Evolutionary conservation across 108 stramenopile species (phyloP).

Genomic region (Epipyxis sp.): DNA sequence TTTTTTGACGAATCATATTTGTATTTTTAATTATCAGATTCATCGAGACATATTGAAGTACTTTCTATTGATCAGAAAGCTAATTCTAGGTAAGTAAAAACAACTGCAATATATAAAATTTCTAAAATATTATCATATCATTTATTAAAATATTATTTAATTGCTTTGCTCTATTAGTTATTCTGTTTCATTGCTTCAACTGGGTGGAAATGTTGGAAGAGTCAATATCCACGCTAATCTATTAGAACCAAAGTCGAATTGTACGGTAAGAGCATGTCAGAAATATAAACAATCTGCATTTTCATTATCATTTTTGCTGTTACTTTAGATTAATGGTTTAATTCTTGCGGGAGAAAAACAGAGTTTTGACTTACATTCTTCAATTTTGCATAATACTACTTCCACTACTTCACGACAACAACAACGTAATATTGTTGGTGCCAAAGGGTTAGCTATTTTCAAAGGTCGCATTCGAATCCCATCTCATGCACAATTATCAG

Average conservation of each 20-base stretch:
- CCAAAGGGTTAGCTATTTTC: conserved; percentile 73
- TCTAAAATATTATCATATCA: not conserved
- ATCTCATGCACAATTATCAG: conserved; percentile 82
- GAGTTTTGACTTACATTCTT: conserved; percentile 73
- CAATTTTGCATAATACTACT: conserved; percentile 81
- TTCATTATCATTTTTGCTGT: not conserved
- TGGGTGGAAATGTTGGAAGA: not conserved
- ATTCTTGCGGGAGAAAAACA: conserved; percentile 73
- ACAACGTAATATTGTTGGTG: conserved; percentile 86
- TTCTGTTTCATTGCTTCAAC: no score
- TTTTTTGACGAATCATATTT: not conserved
- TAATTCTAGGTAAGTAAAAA: not conserved
- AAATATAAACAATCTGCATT: not conserved
- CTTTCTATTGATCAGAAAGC: not conserved
- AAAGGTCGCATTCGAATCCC: conserved; percentile 88
- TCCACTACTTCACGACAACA: conserved; percentile 70
- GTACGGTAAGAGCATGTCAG: not conserved
- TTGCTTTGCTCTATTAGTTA: no score
- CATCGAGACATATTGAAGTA: not conserved
- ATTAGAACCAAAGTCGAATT: not conserved
- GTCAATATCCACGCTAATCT: not conserved
- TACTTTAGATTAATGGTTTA: conserved; percentile 55
- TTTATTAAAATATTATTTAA: no score
- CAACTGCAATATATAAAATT: not conserved
- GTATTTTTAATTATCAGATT: not conserved